Evolutionary conservation across 2,329 filamentous ascomycete species (phyloP).

Genomic region (Esteya vermicola): DNA sequence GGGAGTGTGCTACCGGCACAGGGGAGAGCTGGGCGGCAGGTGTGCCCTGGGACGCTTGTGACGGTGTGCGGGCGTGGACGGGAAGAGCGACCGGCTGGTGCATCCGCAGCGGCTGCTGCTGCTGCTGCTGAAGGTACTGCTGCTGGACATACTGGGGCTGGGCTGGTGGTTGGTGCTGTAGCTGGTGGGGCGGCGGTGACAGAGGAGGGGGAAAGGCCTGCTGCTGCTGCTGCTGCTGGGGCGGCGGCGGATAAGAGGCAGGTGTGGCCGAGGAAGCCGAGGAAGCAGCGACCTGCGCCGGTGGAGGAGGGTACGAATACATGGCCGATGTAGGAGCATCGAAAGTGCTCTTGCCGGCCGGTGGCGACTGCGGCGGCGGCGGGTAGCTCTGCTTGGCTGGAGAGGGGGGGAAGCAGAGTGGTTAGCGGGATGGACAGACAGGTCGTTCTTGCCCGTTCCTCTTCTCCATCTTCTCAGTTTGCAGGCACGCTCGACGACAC

Average conservation of each 20-base stretch:
- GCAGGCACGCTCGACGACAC: no score
- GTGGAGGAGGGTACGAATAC: slow-evolving; percentile 20
- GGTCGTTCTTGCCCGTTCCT: no score
- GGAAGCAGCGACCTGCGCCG: slow-evolving; percentile 16
- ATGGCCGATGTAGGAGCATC: slow-evolving; percentile 16
- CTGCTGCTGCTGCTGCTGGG: slow-evolving; percentile 13
- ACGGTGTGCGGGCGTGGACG: slow-evolving; percentile 19
- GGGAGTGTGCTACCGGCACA: slow-evolving; percentile 18
- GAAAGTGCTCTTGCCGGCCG: slow-evolving; percentile 21
- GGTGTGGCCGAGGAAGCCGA: slow-evolving; percentile 13
- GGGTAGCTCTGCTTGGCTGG: slow-evolving; percentile 16
- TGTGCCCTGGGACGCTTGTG: slow-evolving; percentile 15
- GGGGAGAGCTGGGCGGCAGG: slow-evolving; percentile 13
- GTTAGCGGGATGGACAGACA: no score
- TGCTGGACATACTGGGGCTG: slow-evolving; percentile 4
- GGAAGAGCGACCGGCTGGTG: slow-evolving; percentile 19
- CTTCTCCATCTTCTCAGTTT: no score
- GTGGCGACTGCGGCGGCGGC: slow-evolving; percentile 21
- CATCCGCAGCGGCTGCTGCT: slow-evolving; percentile 11
- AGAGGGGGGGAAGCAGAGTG: no score
- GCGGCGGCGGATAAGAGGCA: slow-evolving; percentile 18
- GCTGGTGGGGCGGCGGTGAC: slow-evolving; percentile 11
- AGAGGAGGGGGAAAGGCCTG: slow-evolving; percentile 12
- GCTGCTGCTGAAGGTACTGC: slow-evolving; percentile 4
- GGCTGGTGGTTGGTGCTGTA: slow-evolving; percentile 8